These are phyloP conservation scores for Myrmaecium sp. DNA, from an alignment of 2,329 filamentous ascomycete genomes.

Conservation along the genomic window DNA sequence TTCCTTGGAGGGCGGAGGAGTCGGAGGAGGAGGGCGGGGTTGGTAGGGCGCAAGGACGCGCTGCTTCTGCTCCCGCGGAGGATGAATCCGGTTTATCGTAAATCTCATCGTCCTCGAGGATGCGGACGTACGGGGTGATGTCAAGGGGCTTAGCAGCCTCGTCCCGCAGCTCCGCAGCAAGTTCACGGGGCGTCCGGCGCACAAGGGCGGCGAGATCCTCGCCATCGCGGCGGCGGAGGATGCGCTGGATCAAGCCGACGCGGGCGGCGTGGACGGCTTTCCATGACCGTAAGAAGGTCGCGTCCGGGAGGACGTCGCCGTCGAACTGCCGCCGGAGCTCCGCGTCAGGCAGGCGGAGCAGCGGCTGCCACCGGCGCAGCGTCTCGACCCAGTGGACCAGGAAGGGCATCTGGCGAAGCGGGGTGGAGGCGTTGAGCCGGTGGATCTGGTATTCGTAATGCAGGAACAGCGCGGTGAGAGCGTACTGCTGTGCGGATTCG, in stretches of 20 bases:
- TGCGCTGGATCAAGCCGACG: constrained; percentile 12
- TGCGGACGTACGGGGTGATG: constrained; percentile 13
- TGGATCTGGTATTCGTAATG: constrained; percentile 21
- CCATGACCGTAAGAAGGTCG: neutral
- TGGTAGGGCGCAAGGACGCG: no score
- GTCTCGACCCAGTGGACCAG: constrained; percentile 24
- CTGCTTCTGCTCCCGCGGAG: no score
- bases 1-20: no score
- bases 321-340: no score
- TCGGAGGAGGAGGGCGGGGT: no score
- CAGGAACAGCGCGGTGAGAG: constrained; percentile 12
- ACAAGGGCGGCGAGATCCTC: neutral
- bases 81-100: constrained; percentile 13
- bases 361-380: constrained; percentile 9
- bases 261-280: constrained; percentile 9
- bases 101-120: constrained; percentile 20
- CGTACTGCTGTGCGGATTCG: no score
- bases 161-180: no score
- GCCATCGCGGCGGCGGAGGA: constrained; percentile 7
- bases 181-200: neutral
- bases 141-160: constrained; percentile 11
- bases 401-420: constrained; percentile 20
- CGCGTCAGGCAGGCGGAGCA: no score
- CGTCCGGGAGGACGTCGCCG: no score
- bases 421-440: constrained; percentile 12